Base-by-base conservation (phyloP, 768 basidiomycete genomes). In the Boletales sp. region DNA sequence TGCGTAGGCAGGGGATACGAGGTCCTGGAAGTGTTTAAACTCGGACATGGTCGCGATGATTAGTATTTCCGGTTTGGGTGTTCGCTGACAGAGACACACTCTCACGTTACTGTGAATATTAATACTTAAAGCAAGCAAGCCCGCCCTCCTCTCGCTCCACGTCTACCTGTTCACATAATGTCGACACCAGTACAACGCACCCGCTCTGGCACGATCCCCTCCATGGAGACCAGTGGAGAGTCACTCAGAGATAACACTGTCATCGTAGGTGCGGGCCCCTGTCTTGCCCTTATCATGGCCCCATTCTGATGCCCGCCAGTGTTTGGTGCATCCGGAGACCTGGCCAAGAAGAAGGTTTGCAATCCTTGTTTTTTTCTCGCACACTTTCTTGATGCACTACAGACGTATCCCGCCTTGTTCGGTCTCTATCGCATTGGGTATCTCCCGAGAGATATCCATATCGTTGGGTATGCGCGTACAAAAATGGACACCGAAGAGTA, bases 391-490 rank as follows among this genome's bases (percentile, higher is more conserved):
- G 12, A 8, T 45, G 2, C 39, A 19, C 51, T 32, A 28, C 62
- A 96, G 94, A 98, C 95, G 5, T 88, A 93, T 70, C 95, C 95
- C 11, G 95, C 95, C 25, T 78, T 99, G 48, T 97, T 96, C 68
- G 86, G 84, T 48, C 84, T 99, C 59, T 96, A 81, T 76, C 77
- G 78, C 56, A 81, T 83, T 54, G 82, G 79, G 40, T 85, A 84
- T 73, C 82, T 99, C 31, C 94, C 95, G 25, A 77, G 77, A 47
- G 87, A 81, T 68, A 78, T 87, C 58, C 86, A 87, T 72, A 94
- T 99, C 69, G 85, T 99, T 50, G 95, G 95, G 19, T 99, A 98
- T 68, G 95, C 95, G 21, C 83, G 95, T 57, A 94, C 95, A 21
- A 95, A 94, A 75, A 95, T 95, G 93, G 83, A 87, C 67, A 65